phyloP scores from a whole-genome alignment of 306 rosid genomes.

The Inga oerstediana region DNA sequence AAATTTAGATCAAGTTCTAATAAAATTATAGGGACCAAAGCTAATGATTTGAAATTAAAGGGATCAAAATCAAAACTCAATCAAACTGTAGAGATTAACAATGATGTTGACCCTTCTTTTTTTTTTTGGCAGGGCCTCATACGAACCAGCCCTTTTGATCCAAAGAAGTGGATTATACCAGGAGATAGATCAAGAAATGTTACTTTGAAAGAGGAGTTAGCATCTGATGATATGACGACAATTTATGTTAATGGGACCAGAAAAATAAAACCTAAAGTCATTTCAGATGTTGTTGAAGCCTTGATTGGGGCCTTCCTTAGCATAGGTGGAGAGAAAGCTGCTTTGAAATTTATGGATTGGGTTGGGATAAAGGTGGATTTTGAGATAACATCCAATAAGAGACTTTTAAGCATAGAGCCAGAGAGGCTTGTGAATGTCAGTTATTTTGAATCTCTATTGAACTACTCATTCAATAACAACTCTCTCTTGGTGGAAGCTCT shows the following conservation, averaged over 20 bases:
- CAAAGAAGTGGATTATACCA: no score
- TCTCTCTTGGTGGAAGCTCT: conserved; percentile 70
- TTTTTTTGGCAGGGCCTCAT: conserved; percentile 64
- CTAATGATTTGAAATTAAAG: no score
- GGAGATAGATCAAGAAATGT: no score
- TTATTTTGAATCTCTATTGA: conserved; percentile 43
- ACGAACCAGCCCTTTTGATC: conserved; percentile 38
- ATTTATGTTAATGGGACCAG: no score
- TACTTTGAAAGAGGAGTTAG: no score
- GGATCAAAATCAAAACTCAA: no score
- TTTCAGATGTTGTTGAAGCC: conserved; percentile 86
- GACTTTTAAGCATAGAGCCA: conserved; percentile 27
- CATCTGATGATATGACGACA: no score
- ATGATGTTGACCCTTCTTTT: no score
- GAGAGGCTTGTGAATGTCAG: conserved; percentile 46
- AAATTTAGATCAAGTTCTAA: no score
- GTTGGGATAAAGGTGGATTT: conserved; percentile 59
- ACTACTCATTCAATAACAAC: conserved; percentile 53
- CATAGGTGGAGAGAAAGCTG: conserved; percentile 54
- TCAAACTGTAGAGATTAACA: no score
- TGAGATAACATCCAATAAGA: conserved; percentile 36
- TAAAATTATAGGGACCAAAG: no score
- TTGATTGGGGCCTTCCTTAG: conserved; percentile 73
- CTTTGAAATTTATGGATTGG: conserved; percentile 60
- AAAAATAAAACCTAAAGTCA: no score